Evolutionary conservation across 1,284 basidiomycete species (phyloP).

Genomic region (Trametes hirsuta): DNA sequence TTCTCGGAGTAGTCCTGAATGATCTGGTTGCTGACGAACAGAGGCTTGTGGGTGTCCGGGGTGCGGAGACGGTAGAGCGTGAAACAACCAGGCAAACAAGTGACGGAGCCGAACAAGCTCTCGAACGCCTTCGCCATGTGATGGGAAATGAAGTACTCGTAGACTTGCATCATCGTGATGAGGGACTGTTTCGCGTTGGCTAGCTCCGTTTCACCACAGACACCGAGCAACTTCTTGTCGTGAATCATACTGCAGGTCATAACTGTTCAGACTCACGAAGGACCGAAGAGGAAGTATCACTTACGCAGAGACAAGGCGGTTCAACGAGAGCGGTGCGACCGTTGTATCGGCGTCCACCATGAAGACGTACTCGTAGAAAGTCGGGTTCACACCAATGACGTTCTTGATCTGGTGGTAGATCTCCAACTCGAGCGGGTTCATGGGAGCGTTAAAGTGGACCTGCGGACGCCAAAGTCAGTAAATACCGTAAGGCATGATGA

Average conservation of each 20-base stretch:
- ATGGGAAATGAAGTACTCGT: slow-evolving; percentile 97
- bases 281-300: slow-evolving; percentile 35
- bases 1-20: slow-evolving; percentile 96
- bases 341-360: slow-evolving; percentile 98
- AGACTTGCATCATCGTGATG: slow-evolving; percentile 99
- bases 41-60: slow-evolving; percentile 89
- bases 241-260: slow-evolving; percentile 71
- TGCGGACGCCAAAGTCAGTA: slow-evolving; percentile 35
- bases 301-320: slow-evolving; percentile 89
- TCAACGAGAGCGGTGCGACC: slow-evolving; percentile 84
- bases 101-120: slow-evolving; percentile 94
- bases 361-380: slow-evolving; percentile 97
- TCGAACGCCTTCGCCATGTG: slow-evolving; percentile 99
- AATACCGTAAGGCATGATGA: background rate
- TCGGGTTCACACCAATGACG: slow-evolving; percentile 97
- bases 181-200: slow-evolving; percentile 92
- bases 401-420: slow-evolving; percentile 99
- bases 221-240: slow-evolving; percentile 92
- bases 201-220: slow-evolving; percentile 92
- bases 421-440: slow-evolving; percentile 97
- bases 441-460: slow-evolving; percentile 96
- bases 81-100: slow-evolving; percentile 98
- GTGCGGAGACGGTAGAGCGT: slow-evolving; percentile 92
- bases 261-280: slow-evolving; percentile 6
- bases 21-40: slow-evolving; percentile 88